Evolutionary conservation across 23 red algal genomes (phyloP).

Genomic region (Gracilaria gracilis): DNA sequence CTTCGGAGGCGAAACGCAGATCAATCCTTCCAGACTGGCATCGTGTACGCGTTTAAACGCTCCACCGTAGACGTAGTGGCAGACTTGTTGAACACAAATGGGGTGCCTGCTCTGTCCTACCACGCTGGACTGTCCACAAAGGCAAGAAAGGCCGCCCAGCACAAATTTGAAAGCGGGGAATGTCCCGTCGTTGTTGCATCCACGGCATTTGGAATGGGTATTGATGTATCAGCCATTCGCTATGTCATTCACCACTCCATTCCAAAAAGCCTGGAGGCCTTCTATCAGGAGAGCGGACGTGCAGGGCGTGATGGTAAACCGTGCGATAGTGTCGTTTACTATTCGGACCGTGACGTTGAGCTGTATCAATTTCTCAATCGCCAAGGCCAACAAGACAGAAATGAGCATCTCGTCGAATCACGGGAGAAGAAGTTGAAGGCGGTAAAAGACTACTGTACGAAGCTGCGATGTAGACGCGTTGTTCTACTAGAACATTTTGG

Average conservation of each 20-base stretch:
- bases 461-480: slow-evolving; percentile 55
- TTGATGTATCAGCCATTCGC: slow-evolving; percentile 88
- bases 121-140: slow-evolving; percentile 80
- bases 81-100: slow-evolving; percentile 39
- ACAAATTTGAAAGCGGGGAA: slow-evolving; percentile 72
- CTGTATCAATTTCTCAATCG: slow-evolving; percentile 45
- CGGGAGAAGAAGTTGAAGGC: slow-evolving; percentile 5
- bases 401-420: slow-evolving; percentile 29
- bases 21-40: slow-evolving; percentile 44
- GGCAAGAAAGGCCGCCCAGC: slow-evolving; percentile 57
- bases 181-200: slow-evolving; percentile 78
- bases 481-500: slow-evolving; percentile 55
- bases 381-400: background rate
- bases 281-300: slow-evolving; percentile 94
- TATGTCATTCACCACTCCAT: slow-evolving; percentile 83
- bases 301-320: slow-evolving; percentile 86
- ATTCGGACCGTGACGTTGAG: slow-evolving; percentile 26
- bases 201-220: slow-evolving; percentile 95
- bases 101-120: slow-evolving; percentile 69
- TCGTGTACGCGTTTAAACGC: slow-evolving; percentile 82
- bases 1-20: background rate
- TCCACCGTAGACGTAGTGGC: slow-evolving; percentile 67
- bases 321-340: slow-evolving; percentile 71
- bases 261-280: slow-evolving; percentile 85
- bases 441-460: slow-evolving; percentile 39